These are phyloP conservation scores for Fusarium luffae DNA, from an alignment of 2,329 filamentous ascomycete species.

Conservation along the genomic window DNA sequence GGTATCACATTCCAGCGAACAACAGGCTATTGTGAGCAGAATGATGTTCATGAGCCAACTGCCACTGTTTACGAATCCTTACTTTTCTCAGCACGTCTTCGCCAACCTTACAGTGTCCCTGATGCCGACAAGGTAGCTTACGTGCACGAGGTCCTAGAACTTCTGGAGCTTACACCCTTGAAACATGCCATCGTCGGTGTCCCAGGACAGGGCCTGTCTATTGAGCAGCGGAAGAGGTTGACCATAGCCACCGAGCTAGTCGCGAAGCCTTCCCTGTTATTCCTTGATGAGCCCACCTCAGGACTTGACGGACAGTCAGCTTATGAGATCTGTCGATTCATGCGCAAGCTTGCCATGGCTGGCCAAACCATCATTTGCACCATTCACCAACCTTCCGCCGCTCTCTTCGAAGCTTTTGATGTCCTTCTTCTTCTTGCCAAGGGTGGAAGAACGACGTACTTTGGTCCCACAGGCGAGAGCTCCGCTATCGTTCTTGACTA, in stretches of 20 bases:
- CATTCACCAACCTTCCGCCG: conserved; percentile 75
- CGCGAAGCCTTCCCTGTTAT: conserved; percentile 67
- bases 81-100: conserved; percentile 81
- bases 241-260: conserved; percentile 71
- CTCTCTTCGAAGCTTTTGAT: conserved; percentile 73
- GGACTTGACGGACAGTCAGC: conserved; percentile 76
- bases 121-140: conserved; percentile 80
- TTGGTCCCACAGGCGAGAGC: conserved; percentile 70
- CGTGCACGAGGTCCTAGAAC: conserved; percentile 76
- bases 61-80: conserved; percentile 82
- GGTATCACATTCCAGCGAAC: conserved; percentile 85
- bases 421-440: conserved; percentile 70
- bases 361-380: conserved; percentile 76
- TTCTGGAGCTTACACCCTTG: conserved; percentile 71
- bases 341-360: conserved; percentile 73
- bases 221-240: conserved; percentile 64
- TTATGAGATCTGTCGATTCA: conserved; percentile 71
- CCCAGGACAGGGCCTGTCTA: conserved; percentile 65
- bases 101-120: conserved; percentile 76
- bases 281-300: conserved; percentile 71
- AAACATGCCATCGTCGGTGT: conserved; percentile 70
- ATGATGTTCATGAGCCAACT: conserved; percentile 74
- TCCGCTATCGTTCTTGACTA: conserved; percentile 65
- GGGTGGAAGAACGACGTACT: conserved; percentile 74
- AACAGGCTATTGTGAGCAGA: conserved; percentile 90